phyloP scores from a whole-genome alignment of 495 filamentous ascomycete genomes.

The Neurospora tetraspora region DNA sequence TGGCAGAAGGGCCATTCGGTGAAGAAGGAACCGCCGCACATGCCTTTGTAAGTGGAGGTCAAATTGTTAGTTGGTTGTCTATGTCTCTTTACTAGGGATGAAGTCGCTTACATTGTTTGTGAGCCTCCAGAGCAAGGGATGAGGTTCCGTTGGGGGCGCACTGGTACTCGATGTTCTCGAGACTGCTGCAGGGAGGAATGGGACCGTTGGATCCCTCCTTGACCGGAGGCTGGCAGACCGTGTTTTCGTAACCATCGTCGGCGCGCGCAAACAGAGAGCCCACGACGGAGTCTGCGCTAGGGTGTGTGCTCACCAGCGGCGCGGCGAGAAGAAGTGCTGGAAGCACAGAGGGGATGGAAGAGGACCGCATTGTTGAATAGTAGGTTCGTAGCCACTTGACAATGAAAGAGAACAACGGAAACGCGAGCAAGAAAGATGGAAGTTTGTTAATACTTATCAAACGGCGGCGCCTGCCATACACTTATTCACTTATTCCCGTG shows the following conservation, averaged over 20 bases:
- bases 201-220: slow-evolving; percentile 16
- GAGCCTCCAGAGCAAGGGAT: slow-evolving; percentile 20
- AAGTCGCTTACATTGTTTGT: slow-evolving; percentile 22
- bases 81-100: neutral
- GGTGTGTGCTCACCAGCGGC: neutral
- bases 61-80: neutral
- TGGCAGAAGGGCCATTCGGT: slow-evolving; percentile 29
- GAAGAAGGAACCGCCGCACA: slow-evolving; percentile 32
- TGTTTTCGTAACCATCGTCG: slow-evolving; percentile 16
- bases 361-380: neutral
- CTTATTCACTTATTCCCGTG: neutral
- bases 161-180: slow-evolving; percentile 19
- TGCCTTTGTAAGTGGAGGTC: slow-evolving; percentile 16
- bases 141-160: slow-evolving; percentile 21
- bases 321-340: neutral
- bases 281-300: neutral
- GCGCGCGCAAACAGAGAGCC: neutral
- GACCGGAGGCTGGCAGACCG: slow-evolving; percentile 19
- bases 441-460: neutral
- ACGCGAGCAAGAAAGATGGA: neutral
- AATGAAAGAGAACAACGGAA: neutral
- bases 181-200: slow-evolving; percentile 19
- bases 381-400: neutral
- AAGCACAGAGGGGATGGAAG: neutral
- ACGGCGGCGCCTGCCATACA: neutral